Percentiles rank a stretch among this genome's conserved stretches.
Evolutionary conservation across 371 early-diverging fungal genomes (phyloP).

Genomic region (Paramicrosporidium saccamoebae): DNA sequence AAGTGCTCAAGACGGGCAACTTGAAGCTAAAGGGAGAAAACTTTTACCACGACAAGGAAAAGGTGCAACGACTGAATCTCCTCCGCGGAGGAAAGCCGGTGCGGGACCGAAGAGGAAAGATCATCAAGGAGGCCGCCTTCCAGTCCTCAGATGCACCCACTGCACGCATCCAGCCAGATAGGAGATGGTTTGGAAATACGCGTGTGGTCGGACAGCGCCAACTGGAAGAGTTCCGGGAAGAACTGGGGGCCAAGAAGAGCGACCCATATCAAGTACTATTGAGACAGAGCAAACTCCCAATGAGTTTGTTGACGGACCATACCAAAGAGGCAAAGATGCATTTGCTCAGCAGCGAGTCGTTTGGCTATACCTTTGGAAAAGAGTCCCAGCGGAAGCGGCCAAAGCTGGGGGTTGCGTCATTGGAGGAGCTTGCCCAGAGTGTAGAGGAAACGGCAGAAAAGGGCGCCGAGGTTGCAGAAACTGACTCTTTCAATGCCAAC

Average conservation of each 20-base stretch:
- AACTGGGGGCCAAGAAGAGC: slow-evolving; percentile 47
- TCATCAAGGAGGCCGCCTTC: slow-evolving; percentile 75
- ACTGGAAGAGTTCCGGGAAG: slow-evolving; percentile 58
- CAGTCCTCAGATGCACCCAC: slow-evolving; percentile 44
- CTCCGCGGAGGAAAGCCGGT: slow-evolving; percentile 61
- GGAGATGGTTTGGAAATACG: slow-evolving; percentile 94
- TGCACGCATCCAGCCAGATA: slow-evolving; percentile 63
- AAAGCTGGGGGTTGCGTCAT: slow-evolving; percentile 23
- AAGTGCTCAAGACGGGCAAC: no score
- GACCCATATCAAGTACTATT: slow-evolving; percentile 90
- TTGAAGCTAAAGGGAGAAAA: slow-evolving; percentile 61
- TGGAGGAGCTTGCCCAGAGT: slow-evolving; percentile 46
- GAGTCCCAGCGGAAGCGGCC: slow-evolving; percentile 83
- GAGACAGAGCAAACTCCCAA: slow-evolving; percentile 81
- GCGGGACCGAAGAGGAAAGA: slow-evolving; percentile 56
- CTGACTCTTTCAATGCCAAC: slow-evolving; percentile 31
- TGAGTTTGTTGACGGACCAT: slow-evolving; percentile 59
- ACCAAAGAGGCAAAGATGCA: slow-evolving; percentile 49
- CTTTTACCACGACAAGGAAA: slow-evolving; percentile 81
- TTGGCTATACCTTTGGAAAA: slow-evolving; percentile 57
- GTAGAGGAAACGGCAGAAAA: slow-evolving; percentile 24
- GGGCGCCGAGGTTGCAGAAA: slow-evolving; percentile 36
- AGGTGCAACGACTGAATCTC: slow-evolving; percentile 63
- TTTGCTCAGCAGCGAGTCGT: slow-evolving; percentile 68
- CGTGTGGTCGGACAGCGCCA: slow-evolving; percentile 74